Base-by-base conservation (phyloP, 2,329 filamentous ascomycete species). In the Colletotrichum godetiae region DNA sequence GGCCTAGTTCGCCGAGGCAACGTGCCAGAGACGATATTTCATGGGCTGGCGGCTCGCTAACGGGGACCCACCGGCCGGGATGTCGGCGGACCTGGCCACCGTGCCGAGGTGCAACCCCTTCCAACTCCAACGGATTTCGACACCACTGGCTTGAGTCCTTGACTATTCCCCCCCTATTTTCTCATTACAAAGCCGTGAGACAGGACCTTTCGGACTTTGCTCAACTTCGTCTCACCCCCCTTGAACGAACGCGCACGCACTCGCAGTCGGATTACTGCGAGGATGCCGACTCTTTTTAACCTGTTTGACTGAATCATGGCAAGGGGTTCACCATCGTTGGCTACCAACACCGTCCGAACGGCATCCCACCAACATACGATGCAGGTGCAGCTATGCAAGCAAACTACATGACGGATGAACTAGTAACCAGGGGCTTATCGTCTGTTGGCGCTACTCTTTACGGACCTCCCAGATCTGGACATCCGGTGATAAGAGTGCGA, bases 111-210 rank as follows among this genome's bases (percentile, higher is more conserved):
- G 55, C 55, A 61, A 19, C 31, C 42, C 42, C 19, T 13, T 33
- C 67, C 71, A 73, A 73, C 35, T 71, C 71, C 71, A 35, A 71
- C 71, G 71, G 71, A 58, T 27, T 73, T 73, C 60, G 57, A n/a
- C 13, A 42, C 37, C 6, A 8, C 15, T 42, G 15, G 37, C 37
- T 42, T 6, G 37, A 42, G 37, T 15, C 37, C 37, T 7, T 15
- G 33, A 42, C n/a, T 29, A 27, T 37, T 52, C 7, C 46, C 42
- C 42, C 55, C 55, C 24, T 46, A 31, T 52, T 52, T n/a, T 31
- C 15, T 19, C 55, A 66, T 73, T 73, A 71, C 67, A 66, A 66
- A 73, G 55, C 67, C 56, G 65, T 64, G 42, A 33, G 66, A 65
- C 53, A 49, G 42, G 42, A 60, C 67, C n/a, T 46, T 49, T 22